Evolutionary conservation across 202 grass and related monocot species (phyloP), one percentile per base, ranked within the genome.

Genomic region (Brachypodium distachyon): DNA sequence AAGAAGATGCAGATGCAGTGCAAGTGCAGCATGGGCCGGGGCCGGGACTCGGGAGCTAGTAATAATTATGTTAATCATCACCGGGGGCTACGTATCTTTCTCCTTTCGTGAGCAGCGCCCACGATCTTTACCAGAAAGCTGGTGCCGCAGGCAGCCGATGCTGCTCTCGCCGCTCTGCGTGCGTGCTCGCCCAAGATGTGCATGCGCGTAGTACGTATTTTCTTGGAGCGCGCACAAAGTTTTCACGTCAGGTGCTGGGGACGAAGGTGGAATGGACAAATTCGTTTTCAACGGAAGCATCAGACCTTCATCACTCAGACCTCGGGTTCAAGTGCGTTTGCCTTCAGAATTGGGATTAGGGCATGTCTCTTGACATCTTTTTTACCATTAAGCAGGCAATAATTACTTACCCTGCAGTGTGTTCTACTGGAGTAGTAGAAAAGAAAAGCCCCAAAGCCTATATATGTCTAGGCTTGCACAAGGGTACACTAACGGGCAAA

Each of bases 11-110:
- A 29, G 22, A 11, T 26, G 46, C 69, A 16, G 71, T 52, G 27
- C 12, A 9, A 26, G 56, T 13, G 65, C 76, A 44, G 77, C 71
- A 86, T 86, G 84, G 77, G 84, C 63, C 54, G 27, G 54, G 43
- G 4, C 7, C 46, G n/a, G 14, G 34, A 9, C 7, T 7, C 7
- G 14, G 21, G 52, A 19, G 21, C 39, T 2, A 32, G 43, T 69
- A 86, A 82, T 86, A 86, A 93, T 93, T 86, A 78, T 78, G 83
- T 72, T 70, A 89, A 93, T 88, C 87, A 93, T 89, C 71, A 73
- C 71, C 85, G 70, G 12, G 77, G 70, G 82, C 68, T 38, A 60
- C 84, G 70, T 81, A 92, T 84, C 86, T 83, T 86, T 83, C 12
- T 50, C 57, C 71, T 84, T 92, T 89, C 49, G 62, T 81, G 72